Percentiles rank a stretch among this genome's conserved stretches.
These are phyloP conservation scores for Gossypium laxum DNA, from an alignment of 441 rosid species.

Conservation along the genomic window DNA sequence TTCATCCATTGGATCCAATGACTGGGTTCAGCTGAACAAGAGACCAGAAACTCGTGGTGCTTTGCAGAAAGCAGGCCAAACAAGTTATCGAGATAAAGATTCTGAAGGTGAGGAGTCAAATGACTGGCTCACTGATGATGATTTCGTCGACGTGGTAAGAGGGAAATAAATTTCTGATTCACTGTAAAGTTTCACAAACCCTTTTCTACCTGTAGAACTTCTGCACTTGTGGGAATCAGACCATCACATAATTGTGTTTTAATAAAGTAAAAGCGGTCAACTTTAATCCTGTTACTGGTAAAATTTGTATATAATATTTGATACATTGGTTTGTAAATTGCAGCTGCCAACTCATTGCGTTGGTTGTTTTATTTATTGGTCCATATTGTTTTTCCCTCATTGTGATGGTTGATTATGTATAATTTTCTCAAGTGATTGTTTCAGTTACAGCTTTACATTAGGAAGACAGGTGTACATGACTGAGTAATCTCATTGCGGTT, in stretches of 20 bases:
- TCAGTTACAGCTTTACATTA: too few species aligned
- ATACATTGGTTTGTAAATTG: conserved; percentile 1
- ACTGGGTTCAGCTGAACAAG: conserved; percentile 47
- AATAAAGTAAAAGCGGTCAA: conserved; percentile 9
- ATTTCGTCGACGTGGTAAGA: conserved; percentile 37
- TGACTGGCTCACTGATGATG: conserved; percentile 56
- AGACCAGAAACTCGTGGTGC: conserved; percentile 20
- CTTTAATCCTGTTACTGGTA: neutral
- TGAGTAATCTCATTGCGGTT: neutral
- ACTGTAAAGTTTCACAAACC: conserved; percentile 21
- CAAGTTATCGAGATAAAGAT: conserved; percentile 38
- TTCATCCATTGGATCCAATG: conserved; percentile 44
- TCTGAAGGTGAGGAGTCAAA: conserved; percentile 52
- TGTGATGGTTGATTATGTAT: neutral
- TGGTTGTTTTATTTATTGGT: neutral
- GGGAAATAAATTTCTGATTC: conserved; percentile 15
- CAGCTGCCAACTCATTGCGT: neutral
- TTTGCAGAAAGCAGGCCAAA: conserved; percentile 26
- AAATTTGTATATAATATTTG: conserved; percentile 14
- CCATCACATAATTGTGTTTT: conserved; percentile 8
- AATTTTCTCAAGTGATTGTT: too few species aligned
- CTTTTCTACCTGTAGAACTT: neutral
- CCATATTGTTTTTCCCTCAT: neutral
- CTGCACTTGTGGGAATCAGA: conserved; percentile 11
- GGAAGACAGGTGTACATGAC: neutral